Base-by-base conservation (phyloP, 2,329 filamentous ascomycete genomes). In the Macrophomina phaseolina region DNA sequence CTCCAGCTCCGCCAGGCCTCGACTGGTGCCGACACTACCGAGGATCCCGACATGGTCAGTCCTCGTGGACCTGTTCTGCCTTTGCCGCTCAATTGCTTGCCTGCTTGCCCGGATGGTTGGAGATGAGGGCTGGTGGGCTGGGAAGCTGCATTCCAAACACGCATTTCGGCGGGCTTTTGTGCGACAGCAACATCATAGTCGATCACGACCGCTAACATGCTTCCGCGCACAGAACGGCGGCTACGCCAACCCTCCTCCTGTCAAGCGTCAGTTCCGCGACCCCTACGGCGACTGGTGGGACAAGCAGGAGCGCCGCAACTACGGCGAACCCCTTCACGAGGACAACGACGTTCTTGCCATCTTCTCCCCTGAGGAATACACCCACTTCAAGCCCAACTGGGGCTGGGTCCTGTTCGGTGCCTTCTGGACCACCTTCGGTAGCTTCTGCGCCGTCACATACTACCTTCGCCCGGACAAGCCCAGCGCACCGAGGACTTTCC, bases 211-310 rank as follows among this genome's bases (percentile, higher is more conserved):
- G 48, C 52, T 66, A 53, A 66, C 40, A 53, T 40, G 23, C 49
- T 32, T 34, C 48, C 55, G 66, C 73, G 5, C 16, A 32, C 60
- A 94, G 91, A 96, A 94, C 80, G 92, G 92, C 76, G 91, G 90
- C 79, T 95, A 93, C 80, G 86, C 91, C 76, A 93, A 94, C 81
- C 91, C 92, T 67, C 88, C 89, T 14, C 81, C 85, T 65, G 83
- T 94, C 81, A 97, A 97, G 86, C 91, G 94, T 73, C 90, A 93
- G 80, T 91, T 93, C 83, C 92, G 95, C 78, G 95, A 98, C 80
- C 95, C 96, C 42, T 88, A 98, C 79, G 94, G 81, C 77, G 90
- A 92, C 77, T 99, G 93, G 93, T 98, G 93, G 92, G 94, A 99
- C 82, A 91, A 93, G 80, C 95, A 99, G 83, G 95, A 98, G 81